Conservation (phyloP, 139 green algal genomes). For the Micractinium conductrix region DNA sequence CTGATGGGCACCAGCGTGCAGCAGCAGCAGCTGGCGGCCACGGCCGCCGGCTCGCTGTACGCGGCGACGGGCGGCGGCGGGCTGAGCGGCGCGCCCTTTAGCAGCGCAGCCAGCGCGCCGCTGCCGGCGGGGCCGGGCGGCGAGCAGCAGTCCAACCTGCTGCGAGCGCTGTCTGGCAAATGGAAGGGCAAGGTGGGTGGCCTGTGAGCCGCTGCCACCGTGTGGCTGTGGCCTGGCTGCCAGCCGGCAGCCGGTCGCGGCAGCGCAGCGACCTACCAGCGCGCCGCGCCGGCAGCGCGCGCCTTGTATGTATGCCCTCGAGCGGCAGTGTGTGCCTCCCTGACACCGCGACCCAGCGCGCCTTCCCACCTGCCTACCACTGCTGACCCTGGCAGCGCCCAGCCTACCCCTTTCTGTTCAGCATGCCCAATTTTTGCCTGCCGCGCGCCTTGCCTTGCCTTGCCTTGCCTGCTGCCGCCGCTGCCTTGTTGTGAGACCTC, state of each 20-base stretch:
- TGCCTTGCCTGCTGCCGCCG: not conserved
- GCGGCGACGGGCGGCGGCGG: not conserved
- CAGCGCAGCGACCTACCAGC: not conserved
- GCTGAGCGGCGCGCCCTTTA: too few relatives aligned
- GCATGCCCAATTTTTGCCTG: too few relatives aligned
- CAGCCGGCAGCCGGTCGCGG: not conserved
- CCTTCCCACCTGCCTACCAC: too few relatives aligned
- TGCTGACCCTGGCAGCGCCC: too few relatives aligned
- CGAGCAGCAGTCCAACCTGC: slow-evolving; percentile 16
- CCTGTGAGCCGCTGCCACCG: not conserved
- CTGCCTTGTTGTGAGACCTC: too few relatives aligned
- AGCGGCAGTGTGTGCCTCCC: not conserved
- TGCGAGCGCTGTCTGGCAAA: slow-evolving; percentile 25
- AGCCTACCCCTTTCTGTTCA: too few relatives aligned
- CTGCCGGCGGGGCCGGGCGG: not conserved
- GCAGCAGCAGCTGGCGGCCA: slow-evolving; percentile 13
- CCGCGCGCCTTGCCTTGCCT: too few relatives aligned
- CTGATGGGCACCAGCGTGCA: slow-evolving; percentile 37
- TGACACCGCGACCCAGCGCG: too few relatives aligned
- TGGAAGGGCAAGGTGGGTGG: slow-evolving; percentile 8
- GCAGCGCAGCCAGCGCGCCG: too few relatives aligned
- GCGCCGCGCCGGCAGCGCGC: too few relatives aligned
- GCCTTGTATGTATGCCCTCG: not conserved
- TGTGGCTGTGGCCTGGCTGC: not conserved
- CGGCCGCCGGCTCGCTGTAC: not conserved